Evolutionary conservation across 2,329 filamentous ascomycete genomes (phyloP), one percentile per base, ranked within the genome.

Genomic region (Sordariomycetes sp.): DNA sequence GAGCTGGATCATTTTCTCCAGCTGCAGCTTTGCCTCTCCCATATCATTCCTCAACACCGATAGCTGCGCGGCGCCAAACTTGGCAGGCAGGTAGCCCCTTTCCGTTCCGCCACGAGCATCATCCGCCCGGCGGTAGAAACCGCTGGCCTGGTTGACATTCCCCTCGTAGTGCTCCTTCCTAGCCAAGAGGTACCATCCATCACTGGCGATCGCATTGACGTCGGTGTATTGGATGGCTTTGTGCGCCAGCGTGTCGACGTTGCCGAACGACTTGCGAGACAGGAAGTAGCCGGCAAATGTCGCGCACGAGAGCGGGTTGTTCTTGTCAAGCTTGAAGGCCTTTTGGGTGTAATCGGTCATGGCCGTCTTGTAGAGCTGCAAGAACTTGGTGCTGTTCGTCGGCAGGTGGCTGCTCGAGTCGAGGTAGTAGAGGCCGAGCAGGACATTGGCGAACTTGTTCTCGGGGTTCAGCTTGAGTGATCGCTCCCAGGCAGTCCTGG

Each of bases 221-320:
- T 99, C 94, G 2, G 94, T 97, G 66, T 90, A 87, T 67, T 97
- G 90, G 62, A 99, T 97, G 7, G 94, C 92, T 70, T 94, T 94
- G 69, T 92, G 88, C 8, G 93, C 90, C 20, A 99, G 79, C 22
- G 86, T 85, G 64, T 97, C 91, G 11, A 94, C 91, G 60, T 90
- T 91, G 25, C 83, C 74, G 71, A 90, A 87, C 10, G 85, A 83
- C 69, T 91, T 95, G 66, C 89, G 83, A 2, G 90, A 86, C 32
- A 97, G 76, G 72, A 97, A 97, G 71, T 96, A 97, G 62, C 85
- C 81, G 52, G 91, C 90, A 70, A 99, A 96, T 1, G 91, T 90
- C 20, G 90, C 87, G 69, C 91, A 97, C 3, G 91, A 92, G 62
- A 97, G 79, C 0, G 94, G 92, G 61, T 91, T 85, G 68, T 91